Evolutionary conservation across 306 rosid species (phyloP), one percentile per base, ranked within the genome.

Genomic region (Lablab purpureus): DNA sequence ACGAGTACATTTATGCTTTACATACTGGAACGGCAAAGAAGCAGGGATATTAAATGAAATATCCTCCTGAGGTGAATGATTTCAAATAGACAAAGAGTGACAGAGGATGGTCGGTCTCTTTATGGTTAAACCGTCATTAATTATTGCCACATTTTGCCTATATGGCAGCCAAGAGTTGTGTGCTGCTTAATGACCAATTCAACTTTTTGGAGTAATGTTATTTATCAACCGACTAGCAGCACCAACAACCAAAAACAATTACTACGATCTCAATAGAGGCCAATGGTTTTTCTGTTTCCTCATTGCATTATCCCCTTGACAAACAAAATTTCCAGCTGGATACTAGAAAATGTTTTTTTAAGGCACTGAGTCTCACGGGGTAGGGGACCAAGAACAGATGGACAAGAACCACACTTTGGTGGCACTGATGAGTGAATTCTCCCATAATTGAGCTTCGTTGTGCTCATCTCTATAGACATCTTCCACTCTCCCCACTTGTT

Each of bases 301-400:
- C 51, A 18, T 10, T 43, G 46, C 59, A 46, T 22, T 70, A 13
- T 32, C 58, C 75, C 55, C 37, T 37, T 59, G 18, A 50, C 40
- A 30, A 72, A 79, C 58, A 74, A 67, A 58, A 78, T 80, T 84
- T 81, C 88, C 91, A 88, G 90, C 90, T 83, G 84, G 77, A 66
- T 47, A 21, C 76, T 23, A 7, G 22, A 74, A 67, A 34, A 41
- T 67, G 4, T 65, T 59, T 71, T 77, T 80, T 60, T 41, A 28
- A 76, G 85, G 75, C 83, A 84, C 84, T 83, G 87, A 78, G 83
- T 87, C 85, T 77, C 76, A 81, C 85, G 75, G 76, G 82, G 88
- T 49, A 74, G 92, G 89, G 94, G 94, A 88, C 92, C 92, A 83
- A 60, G 23, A 69, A 81, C 84, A 80, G 80, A 78, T 73, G 80